Percentiles rank a stretch among this genome's conserved stretches.
phyloP scores from a whole-genome alignment of 805 yeast genomes.

The Saccharomycopsis olivae region DNA sequence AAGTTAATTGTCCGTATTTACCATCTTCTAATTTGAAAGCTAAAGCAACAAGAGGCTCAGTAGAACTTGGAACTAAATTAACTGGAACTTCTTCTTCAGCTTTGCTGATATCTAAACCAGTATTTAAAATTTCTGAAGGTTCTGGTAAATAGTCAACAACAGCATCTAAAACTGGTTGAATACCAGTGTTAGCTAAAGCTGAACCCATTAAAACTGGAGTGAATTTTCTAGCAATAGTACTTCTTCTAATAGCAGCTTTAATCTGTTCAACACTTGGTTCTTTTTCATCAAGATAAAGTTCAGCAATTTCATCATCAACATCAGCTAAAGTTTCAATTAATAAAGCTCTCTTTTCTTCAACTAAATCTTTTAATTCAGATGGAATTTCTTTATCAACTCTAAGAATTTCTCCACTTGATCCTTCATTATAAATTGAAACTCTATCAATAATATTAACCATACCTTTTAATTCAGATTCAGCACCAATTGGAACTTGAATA shows the following conservation, averaged over 20 bases:
- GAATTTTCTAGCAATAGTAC: constrained; percentile 91
- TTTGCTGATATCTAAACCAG: constrained; percentile 62
- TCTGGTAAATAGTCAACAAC: constrained; percentile 73
- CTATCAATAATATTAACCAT: constrained; percentile 85
- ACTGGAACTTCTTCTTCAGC: constrained; percentile 56
- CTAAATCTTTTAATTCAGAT: constrained; percentile 65
- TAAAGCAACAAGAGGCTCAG: constrained; percentile 82
- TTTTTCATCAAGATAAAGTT: constrained; percentile 78
- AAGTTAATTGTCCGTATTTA: constrained; percentile 93
- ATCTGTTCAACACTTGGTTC: constrained; percentile 81
- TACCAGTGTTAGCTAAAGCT: constrained; percentile 92
- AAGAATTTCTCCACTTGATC: constrained; percentile 77
- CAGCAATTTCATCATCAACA: constrained; percentile 96
- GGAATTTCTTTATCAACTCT: constrained; percentile 59
- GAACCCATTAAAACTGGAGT: constrained; percentile 99
- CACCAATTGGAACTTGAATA: constrained; percentile 94
- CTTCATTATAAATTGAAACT: constrained; percentile 82
- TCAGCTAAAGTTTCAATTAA: constrained; percentile 94
- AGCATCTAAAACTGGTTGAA: constrained; percentile 88
- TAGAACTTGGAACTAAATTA: constrained; percentile 58
- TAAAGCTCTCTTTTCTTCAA: constrained; percentile 78
- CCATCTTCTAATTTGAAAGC: constrained; percentile 99
- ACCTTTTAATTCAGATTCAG: constrained; percentile 77
- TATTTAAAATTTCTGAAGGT: constrained; percentile 87
- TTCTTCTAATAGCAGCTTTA: constrained; percentile 80